Evolutionary conservation across 2,329 filamentous ascomycete species (phyloP).

Genomic region (Aspergillus felis): DNA sequence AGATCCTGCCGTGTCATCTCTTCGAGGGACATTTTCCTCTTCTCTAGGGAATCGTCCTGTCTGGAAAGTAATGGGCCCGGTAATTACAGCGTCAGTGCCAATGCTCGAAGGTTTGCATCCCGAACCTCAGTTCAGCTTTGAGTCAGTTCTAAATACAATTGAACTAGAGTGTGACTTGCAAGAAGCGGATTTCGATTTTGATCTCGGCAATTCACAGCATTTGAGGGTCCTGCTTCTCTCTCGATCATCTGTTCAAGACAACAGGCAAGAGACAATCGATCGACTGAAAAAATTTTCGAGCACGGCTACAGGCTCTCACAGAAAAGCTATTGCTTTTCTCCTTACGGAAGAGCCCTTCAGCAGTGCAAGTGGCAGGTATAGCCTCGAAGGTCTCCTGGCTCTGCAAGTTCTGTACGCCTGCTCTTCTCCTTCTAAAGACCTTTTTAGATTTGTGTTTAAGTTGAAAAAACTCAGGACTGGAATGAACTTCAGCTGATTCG

Average conservation of each 20-base stretch:
- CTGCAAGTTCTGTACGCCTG: conserved; percentile 24
- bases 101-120: conserved; percentile 18
- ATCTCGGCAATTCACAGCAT: neutral
- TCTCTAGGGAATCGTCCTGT: conserved; percentile 37
- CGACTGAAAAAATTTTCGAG: conserved; percentile 15
- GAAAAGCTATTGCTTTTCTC: conserved; percentile 20
- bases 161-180: conserved; percentile 12
- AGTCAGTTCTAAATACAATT: neutral
- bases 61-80: conserved; percentile 28
- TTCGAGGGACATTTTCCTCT: conserved; percentile 34
- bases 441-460: neutral
- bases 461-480: neutral
- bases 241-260: conserved; percentile 12
- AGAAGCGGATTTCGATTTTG: conserved; percentile 19
- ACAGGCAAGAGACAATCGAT: conserved; percentile 13
- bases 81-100: conserved; percentile 10
- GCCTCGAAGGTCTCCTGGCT: conserved; percentile 15
- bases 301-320: neutral
- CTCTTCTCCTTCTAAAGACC: neutral
- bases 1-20: neutral
- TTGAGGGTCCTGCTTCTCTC: conserved; percentile 21
- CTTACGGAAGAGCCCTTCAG: conserved; percentile 19
- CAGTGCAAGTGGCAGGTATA: conserved; percentile 16
- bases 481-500: neutral
- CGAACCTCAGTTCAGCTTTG: neutral